phyloP scores from a whole-genome alignment of 257 asterid genomes.

The Solanum paucissectum region DNA sequence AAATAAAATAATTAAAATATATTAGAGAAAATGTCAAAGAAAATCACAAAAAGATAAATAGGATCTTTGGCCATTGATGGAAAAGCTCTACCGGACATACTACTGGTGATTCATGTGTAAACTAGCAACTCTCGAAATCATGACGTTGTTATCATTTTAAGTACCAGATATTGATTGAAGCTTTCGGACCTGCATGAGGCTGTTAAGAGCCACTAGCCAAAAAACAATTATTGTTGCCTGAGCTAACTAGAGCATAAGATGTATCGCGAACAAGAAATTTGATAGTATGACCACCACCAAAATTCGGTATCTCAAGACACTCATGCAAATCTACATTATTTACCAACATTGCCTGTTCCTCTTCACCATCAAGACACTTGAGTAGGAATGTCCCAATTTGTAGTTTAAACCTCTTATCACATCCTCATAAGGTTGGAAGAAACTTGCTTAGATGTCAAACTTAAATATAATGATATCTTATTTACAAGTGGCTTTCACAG shows the following conservation, averaged over 20 bases:
- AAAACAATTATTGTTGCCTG: conserved; percentile 58
- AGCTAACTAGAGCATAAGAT: conserved; percentile 46
- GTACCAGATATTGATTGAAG: background rate
- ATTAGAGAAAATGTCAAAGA: background rate
- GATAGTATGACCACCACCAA: conserved; percentile 31
- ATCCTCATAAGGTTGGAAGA: conserved; percentile 47
- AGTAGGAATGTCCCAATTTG: conserved; percentile 59
- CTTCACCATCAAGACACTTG: conserved; percentile 76
- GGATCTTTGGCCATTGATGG: background rate
- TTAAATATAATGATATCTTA: conserved; percentile 63
- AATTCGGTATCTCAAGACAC: conserved; percentile 55
- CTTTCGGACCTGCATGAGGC: background rate
- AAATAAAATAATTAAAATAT: background rate
- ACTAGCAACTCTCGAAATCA: background rate
- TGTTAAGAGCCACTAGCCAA: conserved; percentile 29
- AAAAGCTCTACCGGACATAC: background rate
- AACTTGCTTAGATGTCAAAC: conserved; percentile 44
- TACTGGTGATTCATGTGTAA: background rate
- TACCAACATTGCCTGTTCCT: conserved; percentile 92
- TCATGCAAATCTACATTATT: conserved; percentile 66
- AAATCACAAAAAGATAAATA: no score
- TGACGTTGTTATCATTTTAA: background rate
- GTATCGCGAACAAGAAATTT: conserved; percentile 58
- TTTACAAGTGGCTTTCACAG: conserved; percentile 57
- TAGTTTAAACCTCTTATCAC: conserved; percentile 58